Percentiles rank a stretch among this genome's conserved stretches.
Evolutionary conservation across 148 eudicot genomes (phyloP).

Genomic region (Amaranthus cruentus): DNA sequence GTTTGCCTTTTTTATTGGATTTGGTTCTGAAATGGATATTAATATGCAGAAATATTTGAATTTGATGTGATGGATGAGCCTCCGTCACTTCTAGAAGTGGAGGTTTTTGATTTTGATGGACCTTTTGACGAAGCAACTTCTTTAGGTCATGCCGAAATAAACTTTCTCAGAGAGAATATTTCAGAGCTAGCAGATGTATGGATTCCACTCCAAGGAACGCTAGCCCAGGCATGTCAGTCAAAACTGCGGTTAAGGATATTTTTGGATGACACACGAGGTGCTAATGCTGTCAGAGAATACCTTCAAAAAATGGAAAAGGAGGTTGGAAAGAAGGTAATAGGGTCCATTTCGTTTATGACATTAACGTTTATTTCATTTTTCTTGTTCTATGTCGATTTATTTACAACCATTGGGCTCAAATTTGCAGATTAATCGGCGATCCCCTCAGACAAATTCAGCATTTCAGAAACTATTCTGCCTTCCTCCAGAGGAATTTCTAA

Average conservation of each 20-base stretch:
- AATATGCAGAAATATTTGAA: conserved; percentile 85
- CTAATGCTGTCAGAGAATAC: conserved; percentile 72
- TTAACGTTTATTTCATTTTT: not conserved
- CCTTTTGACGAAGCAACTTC: conserved; percentile 94
- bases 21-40: conserved; percentile 1
- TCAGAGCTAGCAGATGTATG: conserved; percentile 82
- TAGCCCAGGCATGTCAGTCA: conserved; percentile 93
- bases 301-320: conserved; percentile 89
- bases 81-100: conserved; percentile 82
- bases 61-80: conserved; percentile 99
- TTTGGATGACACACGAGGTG: conserved; percentile 69
- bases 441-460: conserved; percentile 95
- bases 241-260: conserved; percentile 83
- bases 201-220: conserved; percentile 91
- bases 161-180: conserved; percentile 71
- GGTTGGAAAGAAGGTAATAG: conserved; percentile 94
- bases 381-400: not conserved
- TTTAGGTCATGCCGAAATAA: conserved; percentile 84
- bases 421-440: conserved; percentile 69
- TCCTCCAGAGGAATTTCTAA: conserved; percentile 95
- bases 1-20: not conserved
- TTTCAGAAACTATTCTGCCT: conserved; percentile 90
- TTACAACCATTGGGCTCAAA: conserved; percentile 1
- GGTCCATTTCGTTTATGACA: not conserved
- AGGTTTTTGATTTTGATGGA: conserved; percentile 97